Conservation (phyloP, 129 eudicot species). For the Centrapalus pauciflorus region DNA sequence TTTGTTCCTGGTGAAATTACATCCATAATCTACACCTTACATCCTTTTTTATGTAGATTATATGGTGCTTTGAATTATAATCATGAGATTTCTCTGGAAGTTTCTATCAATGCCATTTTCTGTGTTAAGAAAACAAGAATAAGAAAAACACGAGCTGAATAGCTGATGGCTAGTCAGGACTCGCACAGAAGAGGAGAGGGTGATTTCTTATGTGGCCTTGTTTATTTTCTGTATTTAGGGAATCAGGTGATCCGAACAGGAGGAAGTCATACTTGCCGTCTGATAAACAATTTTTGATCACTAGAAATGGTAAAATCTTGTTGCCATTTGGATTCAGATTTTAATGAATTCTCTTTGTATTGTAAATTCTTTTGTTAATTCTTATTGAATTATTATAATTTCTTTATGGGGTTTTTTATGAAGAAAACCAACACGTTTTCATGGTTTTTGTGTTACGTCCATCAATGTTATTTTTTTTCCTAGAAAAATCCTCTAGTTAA, state of each 20-base stretch:
- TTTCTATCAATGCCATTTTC: neutral
- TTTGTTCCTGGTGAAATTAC: neutral
- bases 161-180: conserved; percentile 3
- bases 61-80: neutral
- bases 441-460: no score
- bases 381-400: neutral
- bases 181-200: neutral
- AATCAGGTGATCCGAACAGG: conserved; percentile 92
- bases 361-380: neutral
- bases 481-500: no score
- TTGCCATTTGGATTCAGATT: conserved; percentile 3
- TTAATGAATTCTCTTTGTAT: neutral
- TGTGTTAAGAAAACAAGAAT: conserved; percentile 5
- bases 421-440: no score
- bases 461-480: no score
- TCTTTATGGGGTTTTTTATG: no score
- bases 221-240: conserved; percentile 43
- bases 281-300: conserved; percentile 85
- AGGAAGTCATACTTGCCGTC: conserved; percentile 86
- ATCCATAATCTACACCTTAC: neutral
- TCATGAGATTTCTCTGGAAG: neutral
- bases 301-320: conserved; percentile 63
- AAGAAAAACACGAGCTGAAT: neutral
- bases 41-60: neutral
- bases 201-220: neutral